Evolutionary conservation across 768 basidiomycete species (phyloP).

Genomic region (Wakefieldia striispora): DNA sequence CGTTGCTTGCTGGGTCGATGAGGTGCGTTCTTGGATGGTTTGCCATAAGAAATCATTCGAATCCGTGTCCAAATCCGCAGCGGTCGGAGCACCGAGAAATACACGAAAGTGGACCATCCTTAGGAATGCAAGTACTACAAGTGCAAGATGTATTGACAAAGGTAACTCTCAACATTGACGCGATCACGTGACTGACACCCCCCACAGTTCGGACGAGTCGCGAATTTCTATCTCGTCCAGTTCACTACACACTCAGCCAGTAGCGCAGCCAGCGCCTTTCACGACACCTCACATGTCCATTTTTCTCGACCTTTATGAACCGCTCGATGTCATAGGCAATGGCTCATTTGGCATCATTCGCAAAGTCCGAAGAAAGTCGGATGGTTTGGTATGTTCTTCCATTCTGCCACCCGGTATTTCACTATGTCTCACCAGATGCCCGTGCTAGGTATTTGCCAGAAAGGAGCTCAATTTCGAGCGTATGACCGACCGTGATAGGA

Average conservation of each 20-base stretch:
- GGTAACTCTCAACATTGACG: no score
- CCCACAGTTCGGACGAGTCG: conserved; percentile 15
- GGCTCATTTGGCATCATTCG: conserved; percentile 98
- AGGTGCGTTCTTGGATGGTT: conserved; percentile 31
- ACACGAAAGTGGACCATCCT: conserved; percentile 45
- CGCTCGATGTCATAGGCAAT: conserved; percentile 91
- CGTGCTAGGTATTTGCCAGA: conserved; percentile 71
- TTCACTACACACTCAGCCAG: neutral
- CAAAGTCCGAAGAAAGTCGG: conserved; percentile 83
- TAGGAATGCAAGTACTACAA: no score
- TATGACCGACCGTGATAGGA: conserved; percentile 94
- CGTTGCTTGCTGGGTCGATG: conserved; percentile 2
- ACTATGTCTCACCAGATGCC: neutral
- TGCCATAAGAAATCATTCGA: conserved; percentile 44
- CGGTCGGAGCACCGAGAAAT: conserved; percentile 48
- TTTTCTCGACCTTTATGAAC: conserved; percentile 78
- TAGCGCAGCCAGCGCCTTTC: conserved; percentile 2
- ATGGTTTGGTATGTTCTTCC: conserved; percentile 64
- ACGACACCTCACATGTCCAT: conserved; percentile 19
- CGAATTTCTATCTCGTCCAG: conserved; percentile 23
- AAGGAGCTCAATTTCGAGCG: conserved; percentile 98
- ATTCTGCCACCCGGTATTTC: conserved; percentile 4
- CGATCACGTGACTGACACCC: conserved; percentile 27
- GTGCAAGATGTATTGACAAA: no score
- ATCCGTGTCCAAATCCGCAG: conserved; percentile 36